A percentile compares a stretch with the other conserved stretches of the same genome.
phyloP scores from a whole-genome alignment of 106 monocot genomes.

The Vanilla planifolia region DNA sequence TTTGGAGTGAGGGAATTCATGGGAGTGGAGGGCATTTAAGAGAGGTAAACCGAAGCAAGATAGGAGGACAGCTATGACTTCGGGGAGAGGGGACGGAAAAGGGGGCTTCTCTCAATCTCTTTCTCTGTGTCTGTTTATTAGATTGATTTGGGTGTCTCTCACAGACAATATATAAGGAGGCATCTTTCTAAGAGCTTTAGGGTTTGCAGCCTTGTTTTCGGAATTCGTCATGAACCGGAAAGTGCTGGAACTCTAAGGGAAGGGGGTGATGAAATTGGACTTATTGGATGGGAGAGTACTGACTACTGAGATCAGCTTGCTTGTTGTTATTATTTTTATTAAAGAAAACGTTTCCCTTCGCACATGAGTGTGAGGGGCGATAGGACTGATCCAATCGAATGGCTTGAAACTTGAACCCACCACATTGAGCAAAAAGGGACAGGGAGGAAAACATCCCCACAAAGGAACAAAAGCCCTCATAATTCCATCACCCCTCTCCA shows the following conservation, averaged over 20 bases:
- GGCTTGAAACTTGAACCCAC: slow-evolving; percentile 19
- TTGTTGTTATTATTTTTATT: slow-evolving; percentile 2
- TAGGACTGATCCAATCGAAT: slow-evolving; percentile 8
- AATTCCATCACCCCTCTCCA: slow-evolving; percentile 10
- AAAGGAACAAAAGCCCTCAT: slow-evolving; percentile 16
- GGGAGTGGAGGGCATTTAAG: too few relatives aligned
- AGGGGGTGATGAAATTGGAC: too few relatives aligned
- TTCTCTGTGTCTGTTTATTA: slow-evolving; percentile 10
- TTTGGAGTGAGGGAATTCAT: too few relatives aligned
- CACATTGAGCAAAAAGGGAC: slow-evolving; percentile 1
- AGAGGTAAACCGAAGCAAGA: too few relatives aligned
- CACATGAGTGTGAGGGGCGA: neutral
- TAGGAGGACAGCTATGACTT: neutral
- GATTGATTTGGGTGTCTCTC: slow-evolving; percentile 16
- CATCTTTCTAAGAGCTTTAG: too few relatives aligned
- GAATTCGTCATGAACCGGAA: neutral
- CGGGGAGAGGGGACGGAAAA: neutral
- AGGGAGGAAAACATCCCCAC: slow-evolving; percentile 16
- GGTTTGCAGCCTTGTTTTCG: too few relatives aligned
- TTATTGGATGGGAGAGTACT: too few relatives aligned
- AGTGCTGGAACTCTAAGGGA: neutral
- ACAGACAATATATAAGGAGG: slow-evolving; percentile 2
- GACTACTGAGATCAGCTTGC: too few relatives aligned
- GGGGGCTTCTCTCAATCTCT: slow-evolving; percentile 11
- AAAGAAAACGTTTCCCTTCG: slow-evolving; percentile 8